Evolutionary conservation across 2,329 filamentous ascomycete species (phyloP).

Genomic region (Seiridium cupressi): DNA sequence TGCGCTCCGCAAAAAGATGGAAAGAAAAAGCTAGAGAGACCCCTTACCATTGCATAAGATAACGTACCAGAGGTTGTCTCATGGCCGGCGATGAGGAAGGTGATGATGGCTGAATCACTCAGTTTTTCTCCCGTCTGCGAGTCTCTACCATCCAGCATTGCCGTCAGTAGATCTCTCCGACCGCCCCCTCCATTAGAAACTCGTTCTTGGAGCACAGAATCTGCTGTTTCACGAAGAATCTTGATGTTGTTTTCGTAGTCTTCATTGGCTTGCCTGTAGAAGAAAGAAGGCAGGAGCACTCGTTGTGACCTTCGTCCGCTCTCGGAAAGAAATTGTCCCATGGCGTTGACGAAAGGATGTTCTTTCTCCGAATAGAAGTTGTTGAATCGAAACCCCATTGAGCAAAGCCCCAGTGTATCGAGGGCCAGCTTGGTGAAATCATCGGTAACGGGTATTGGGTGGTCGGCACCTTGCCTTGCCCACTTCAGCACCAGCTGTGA

Average conservation of each 20-base stretch:
- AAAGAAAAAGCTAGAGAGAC: neutral
- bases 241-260: slow-evolving; percentile 52
- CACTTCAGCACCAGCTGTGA: slow-evolving; percentile 53
- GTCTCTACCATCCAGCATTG: slow-evolving; percentile 68
- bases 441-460: slow-evolving; percentile 50
- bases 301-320: slow-evolving; percentile 49
- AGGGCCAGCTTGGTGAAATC: slow-evolving; percentile 63
- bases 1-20: neutral
- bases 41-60: slow-evolving; percentile 37
- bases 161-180: slow-evolving; percentile 66
- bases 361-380: slow-evolving; percentile 67
- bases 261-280: slow-evolving; percentile 43
- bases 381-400: slow-evolving; percentile 58
- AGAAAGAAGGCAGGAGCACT: slow-evolving; percentile 50
- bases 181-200: slow-evolving; percentile 48
- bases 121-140: slow-evolving; percentile 65
- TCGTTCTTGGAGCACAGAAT: slow-evolving; percentile 60
- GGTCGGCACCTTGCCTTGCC: slow-evolving; percentile 37
- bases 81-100: slow-evolving; percentile 36
- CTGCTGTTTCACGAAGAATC: slow-evolving; percentile 51
- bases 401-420: slow-evolving; percentile 65
- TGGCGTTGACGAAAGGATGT: slow-evolving; percentile 69
- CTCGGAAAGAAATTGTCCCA: slow-evolving; percentile 62
- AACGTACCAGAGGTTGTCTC: slow-evolving; percentile 55
- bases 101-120: slow-evolving; percentile 59